phyloP scores from a whole-genome alignment of 495 filamentous ascomycete genomes.

The Lasiosphaeria hispida region DNA sequence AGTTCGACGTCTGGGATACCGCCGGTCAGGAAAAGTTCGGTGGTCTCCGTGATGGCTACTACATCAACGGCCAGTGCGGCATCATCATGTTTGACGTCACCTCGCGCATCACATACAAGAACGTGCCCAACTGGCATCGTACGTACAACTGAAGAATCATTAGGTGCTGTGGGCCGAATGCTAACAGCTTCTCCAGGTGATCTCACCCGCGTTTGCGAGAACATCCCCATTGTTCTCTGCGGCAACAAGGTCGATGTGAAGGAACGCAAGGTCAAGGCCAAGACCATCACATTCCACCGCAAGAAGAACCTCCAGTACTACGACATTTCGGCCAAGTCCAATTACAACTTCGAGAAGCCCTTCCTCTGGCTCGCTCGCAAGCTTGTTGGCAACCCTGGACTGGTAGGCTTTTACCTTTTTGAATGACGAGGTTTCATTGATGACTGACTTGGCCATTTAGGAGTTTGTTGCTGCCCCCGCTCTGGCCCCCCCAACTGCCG shows the following conservation, averaged over 20 bases:
- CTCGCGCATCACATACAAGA: constrained; percentile 99
- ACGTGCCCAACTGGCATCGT: constrained; percentile 99
- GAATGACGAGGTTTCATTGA: not conserved
- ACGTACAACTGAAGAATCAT: constrained; percentile 42
- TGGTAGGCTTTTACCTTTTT: constrained; percentile 58
- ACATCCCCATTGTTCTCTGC: constrained; percentile 96
- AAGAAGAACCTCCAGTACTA: constrained; percentile 99
- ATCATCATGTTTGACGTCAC: constrained; percentile 99
- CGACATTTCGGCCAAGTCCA: constrained; percentile 99
- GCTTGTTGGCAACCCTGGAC: constrained; percentile 86
- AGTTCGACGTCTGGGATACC: constrained; percentile 99
- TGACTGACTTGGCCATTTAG: constrained; percentile 43
- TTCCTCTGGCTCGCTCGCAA: constrained; percentile 99
- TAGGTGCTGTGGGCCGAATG: not conserved
- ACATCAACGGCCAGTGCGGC: constrained; percentile 99
- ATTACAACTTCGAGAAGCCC: constrained; percentile 99
- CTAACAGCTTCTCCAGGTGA: constrained; percentile 66
- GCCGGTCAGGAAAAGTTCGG: constrained; percentile 99
- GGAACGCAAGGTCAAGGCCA: constrained; percentile 99
- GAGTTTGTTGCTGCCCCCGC: constrained; percentile 97
- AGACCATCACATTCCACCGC: constrained; percentile 99
- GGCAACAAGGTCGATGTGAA: constrained; percentile 99
- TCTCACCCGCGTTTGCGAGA: constrained; percentile 99
- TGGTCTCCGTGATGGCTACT: constrained; percentile 99
- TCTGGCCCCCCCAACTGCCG: constrained; percentile 87